Evolutionary conservation across 1,284 basidiomycete genomes (phyloP), one percentile per base, ranked within the genome.

Genomic region (Ustilago trichophora): DNA sequence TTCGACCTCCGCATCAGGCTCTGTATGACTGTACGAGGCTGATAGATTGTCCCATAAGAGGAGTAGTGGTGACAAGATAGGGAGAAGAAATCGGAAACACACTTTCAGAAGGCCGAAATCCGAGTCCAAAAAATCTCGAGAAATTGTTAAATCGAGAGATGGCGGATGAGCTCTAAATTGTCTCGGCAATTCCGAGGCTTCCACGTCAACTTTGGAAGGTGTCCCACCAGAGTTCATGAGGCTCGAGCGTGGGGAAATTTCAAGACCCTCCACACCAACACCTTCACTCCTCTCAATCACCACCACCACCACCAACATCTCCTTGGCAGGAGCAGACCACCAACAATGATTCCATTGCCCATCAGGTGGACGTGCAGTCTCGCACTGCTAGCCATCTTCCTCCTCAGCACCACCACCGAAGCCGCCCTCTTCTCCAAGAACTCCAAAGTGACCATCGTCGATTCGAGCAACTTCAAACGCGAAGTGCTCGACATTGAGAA

Each of bases 401-500:
- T 72, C 12, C 19, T 49, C 22, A 10, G 33, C 49, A 36, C 41
- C 37, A 51, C 58, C 24, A 36, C 32, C 6, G 40, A 55, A 3
- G 77, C 71, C 4, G 76, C 78, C 21, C 70, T 80, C 31, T 80
- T 78, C 40, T 16, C 75, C 37, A 46, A 50, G 16, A 67, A 72
- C 43, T 64, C 73, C 16, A 73, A 73, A 21, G 78, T 80, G 16
- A 50, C 67, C 50, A 41, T 72, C 34, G 29, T 80, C 38, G 62
- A 51, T 32, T 11, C 45, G 2, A 27, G 44, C 26, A 72, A 69
- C 54, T 81, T 81, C 55, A 65, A 75, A 22, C 50, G 51, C n/a
- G 77, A 81, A n/a, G 69, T 80, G 21, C 72, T 78, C 16, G 40
- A 58, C 31, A 74, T 78, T 19, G 77, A 82, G 50, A 83, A 83